A percentile compares a stretch with the other conserved stretches of the same genome.
These are phyloP conservation scores for Oldenlandia corymbosa DNA, from an alignment of 257 asterid species.

Conservation along the genomic window DNA sequence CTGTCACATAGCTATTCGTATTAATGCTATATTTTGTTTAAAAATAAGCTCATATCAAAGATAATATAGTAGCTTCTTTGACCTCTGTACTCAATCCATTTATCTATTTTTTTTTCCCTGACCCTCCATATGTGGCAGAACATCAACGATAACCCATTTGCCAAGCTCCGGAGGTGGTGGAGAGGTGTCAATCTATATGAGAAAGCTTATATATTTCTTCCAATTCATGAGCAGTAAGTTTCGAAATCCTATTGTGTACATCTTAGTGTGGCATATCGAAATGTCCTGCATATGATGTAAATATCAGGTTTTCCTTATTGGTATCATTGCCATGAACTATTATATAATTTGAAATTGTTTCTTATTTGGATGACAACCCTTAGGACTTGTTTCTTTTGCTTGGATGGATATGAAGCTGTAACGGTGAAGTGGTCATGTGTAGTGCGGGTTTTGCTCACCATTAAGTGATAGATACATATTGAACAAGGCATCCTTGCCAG, in stretches of 20 bases:
- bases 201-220: constrained; percentile 83
- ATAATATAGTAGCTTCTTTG: not conserved
- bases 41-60: no score
- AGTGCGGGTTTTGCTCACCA: not conserved
- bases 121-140: constrained; percentile 32
- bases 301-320: not conserved
- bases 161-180: constrained; percentile 98
- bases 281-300: not conserved
- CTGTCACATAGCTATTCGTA: no score
- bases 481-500: not conserved
- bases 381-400: not conserved
- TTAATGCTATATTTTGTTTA: no score
- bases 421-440: not conserved
- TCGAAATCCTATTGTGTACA: not conserved
- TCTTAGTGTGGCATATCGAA: not conserved
- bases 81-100: not conserved
- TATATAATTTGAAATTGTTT: not conserved
- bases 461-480: not conserved
- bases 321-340: no score
- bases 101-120: not conserved
- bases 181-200: constrained; percentile 85
- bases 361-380: not conserved
- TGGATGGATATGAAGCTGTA: no score
- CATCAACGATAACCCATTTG: constrained; percentile 52
- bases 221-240: constrained; percentile 85